Conservation (phyloP, 305 asterid genomes). For the Fraxinus baroniana region DNA sequence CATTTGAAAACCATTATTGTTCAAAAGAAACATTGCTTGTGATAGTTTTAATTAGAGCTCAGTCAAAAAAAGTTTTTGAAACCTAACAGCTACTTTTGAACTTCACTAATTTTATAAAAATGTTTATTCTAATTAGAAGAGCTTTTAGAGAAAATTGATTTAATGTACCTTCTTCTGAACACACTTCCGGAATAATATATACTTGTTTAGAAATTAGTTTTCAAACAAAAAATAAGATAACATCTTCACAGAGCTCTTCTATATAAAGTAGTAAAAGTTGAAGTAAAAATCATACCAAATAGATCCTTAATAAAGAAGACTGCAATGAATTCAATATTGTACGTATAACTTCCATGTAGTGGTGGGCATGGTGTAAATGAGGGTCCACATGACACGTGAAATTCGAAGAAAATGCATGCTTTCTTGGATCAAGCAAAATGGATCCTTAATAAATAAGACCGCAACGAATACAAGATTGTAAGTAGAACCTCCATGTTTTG, state of each 20-base stretch:
- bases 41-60: neutral
- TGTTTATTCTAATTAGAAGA: too few relatives aligned
- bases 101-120: too few relatives aligned
- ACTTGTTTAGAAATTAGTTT: too few relatives aligned
- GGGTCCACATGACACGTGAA: constrained; percentile 45
- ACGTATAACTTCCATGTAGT: constrained; percentile 6
- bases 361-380: constrained; percentile 13
- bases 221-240: too few relatives aligned
- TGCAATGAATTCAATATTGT: constrained; percentile 31
- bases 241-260: neutral
- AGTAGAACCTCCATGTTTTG: constrained; percentile 10
- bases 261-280: neutral
- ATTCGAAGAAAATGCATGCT: constrained; percentile 16
- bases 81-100: neutral
- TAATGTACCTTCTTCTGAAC: too few relatives aligned
- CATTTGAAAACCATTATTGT: constrained; percentile 15
- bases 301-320: neutral
- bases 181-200: too few relatives aligned
- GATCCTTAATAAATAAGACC: neutral
- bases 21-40: constrained; percentile 5
- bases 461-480: constrained; percentile 31
- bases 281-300: neutral
- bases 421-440: neutral
- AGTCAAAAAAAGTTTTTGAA: neutral
- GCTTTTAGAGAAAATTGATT: neutral